Conservation (phyloP, 441 rosid species). For the Mallotus japonicus region DNA sequence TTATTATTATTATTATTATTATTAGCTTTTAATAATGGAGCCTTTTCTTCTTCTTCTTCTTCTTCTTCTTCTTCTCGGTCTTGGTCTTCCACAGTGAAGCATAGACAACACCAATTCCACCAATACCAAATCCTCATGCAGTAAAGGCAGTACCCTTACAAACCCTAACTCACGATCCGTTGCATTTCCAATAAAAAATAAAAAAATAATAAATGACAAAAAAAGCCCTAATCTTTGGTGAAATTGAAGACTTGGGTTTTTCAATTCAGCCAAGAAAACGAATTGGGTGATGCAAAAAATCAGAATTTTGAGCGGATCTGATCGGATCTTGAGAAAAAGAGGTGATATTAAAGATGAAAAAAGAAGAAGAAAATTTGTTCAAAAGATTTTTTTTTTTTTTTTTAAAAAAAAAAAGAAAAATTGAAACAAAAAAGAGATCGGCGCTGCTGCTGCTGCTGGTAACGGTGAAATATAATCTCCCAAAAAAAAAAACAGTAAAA, state of each 20-base stretch:
- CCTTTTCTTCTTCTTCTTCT: slow-evolving; percentile 42
- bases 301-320: slow-evolving; percentile 33
- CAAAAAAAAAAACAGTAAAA: neutral
- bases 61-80: slow-evolving; percentile 39
- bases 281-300: slow-evolving; percentile 22
- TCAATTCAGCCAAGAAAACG: slow-evolving; percentile 4
- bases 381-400: neutral
- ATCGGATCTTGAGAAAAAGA: slow-evolving; percentile 32
- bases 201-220: too few relatives aligned
- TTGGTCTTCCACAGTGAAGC: slow-evolving; percentile 53
- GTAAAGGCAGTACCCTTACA: slow-evolving; percentile 20
- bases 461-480: neutral
- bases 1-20: neutral
- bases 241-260: slow-evolving; percentile 6
- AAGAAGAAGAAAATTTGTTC: neutral
- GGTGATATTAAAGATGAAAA: neutral
- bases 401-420: neutral
- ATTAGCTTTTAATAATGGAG: neutral
- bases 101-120: slow-evolving; percentile 34
- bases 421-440: slow-evolving; percentile 11
- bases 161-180: slow-evolving; percentile 60
- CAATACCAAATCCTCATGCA: slow-evolving; percentile 83
- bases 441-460: slow-evolving; percentile 18
- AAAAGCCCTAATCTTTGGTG: slow-evolving; percentile 26
- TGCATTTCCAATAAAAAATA: slow-evolving; percentile 28